Evolutionary conservation across 768 basidiomycete genomes (phyloP).

Genomic region (Podaxis mareebaensis): DNA sequence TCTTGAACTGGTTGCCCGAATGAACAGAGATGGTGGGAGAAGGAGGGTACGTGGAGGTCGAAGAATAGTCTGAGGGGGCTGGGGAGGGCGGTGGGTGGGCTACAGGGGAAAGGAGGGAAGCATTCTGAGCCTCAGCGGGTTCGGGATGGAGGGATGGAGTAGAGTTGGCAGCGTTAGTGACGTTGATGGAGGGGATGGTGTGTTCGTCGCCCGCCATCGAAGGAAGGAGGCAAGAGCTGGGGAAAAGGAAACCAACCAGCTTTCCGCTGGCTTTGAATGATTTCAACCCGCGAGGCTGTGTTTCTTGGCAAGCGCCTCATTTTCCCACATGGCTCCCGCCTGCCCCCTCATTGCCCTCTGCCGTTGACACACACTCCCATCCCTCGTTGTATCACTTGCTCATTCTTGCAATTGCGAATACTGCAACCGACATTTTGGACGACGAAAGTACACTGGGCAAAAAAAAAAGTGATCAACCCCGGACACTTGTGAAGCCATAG

Average conservation of each 20-base stretch:
- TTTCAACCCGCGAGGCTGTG: background rate
- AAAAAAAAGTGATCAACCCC: background rate
- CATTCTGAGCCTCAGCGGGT: conserved; percentile 6
- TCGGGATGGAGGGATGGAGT: conserved; percentile 16
- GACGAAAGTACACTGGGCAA: background rate
- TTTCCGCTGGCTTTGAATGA: no score
- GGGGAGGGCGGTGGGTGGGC: conserved; percentile 20
- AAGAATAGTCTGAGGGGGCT: conserved; percentile 26
- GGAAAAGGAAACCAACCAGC: background rate
- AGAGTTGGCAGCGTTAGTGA: conserved; percentile 24
- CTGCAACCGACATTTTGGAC: no score
- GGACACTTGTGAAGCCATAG: background rate
- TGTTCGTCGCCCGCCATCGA: conserved; percentile 24
- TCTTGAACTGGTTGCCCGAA: conserved; percentile 59
- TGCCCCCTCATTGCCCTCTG: background rate
- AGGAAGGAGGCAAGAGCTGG: background rate
- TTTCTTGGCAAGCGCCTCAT: background rate
- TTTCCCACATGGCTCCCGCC: background rate
- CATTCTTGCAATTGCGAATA: no score
- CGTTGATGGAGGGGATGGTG: conserved; percentile 33
- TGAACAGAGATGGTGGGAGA: conserved; percentile 75
- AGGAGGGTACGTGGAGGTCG: conserved; percentile 48
- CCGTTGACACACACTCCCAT: background rate
- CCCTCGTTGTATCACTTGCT: background rate
- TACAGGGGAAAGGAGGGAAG: conserved; percentile 21